Percentiles rank a stretch among this genome's conserved stretches.
Conservation (phyloP, 2,329 filamentous ascomycete species). For the Graphium sp. region DNA sequence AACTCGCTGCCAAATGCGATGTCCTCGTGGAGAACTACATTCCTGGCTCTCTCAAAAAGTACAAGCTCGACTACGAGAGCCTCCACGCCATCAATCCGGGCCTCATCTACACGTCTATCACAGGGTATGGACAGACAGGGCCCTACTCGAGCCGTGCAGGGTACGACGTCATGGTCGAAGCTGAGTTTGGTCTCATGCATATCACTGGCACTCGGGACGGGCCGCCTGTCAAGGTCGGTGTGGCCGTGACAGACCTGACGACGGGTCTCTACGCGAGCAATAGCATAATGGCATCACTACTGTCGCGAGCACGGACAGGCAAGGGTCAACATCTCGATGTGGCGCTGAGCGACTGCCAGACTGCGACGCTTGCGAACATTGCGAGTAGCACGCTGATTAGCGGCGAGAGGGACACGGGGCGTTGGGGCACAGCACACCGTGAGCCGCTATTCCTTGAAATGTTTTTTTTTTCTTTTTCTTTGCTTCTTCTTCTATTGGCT, state of each 20-base stretch:
- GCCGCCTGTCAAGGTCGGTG: constrained; percentile 89
- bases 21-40: constrained; percentile 96
- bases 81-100: constrained; percentile 66
- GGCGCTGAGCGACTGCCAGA: constrained; percentile 83
- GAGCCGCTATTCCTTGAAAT: constrained; percentile 12
- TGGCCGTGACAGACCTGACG: constrained; percentile 90
- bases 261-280: constrained; percentile 93
- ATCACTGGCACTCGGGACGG: constrained; percentile 83
- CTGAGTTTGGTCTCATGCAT: constrained; percentile 96
- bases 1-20: constrained; percentile 69
- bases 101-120: constrained; percentile 90
- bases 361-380: constrained; percentile 87
- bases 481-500: constrained; percentile 1
- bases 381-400: constrained; percentile 83
- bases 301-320: constrained; percentile 58
- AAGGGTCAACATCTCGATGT: constrained; percentile 87
- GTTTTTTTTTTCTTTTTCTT: neutral
- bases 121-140: constrained; percentile 89
- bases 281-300: constrained; percentile 81
- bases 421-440: constrained; percentile 96
- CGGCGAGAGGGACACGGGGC: constrained; percentile 69
- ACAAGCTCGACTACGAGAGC: constrained; percentile 74
- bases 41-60: constrained; percentile 77
- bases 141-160: constrained; percentile 77
- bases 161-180: constrained; percentile 99